Percentiles rank a stretch among this genome's conserved stretches.
Evolutionary conservation across 371 early-diverging fungal genomes (phyloP).

Genomic region (Mortierella sp.): DNA sequence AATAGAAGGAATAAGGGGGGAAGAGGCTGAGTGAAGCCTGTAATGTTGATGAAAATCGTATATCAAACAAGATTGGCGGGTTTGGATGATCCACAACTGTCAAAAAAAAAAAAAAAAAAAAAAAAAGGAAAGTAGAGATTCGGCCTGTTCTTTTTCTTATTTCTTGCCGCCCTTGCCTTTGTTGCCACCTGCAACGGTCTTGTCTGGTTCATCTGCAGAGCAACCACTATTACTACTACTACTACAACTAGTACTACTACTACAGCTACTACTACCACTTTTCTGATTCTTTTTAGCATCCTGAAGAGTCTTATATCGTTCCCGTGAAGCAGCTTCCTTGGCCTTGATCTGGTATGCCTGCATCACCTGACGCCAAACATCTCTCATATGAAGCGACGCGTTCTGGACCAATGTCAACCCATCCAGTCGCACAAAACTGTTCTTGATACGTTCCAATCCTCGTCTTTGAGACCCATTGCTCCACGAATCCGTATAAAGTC

Average conservation of each 20-base stretch:
- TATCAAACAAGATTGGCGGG: no score
- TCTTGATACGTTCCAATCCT: conserved; percentile 37
- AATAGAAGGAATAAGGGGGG: not conserved
- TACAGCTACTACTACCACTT: not conserved
- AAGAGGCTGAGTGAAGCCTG: no score
- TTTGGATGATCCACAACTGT: not conserved
- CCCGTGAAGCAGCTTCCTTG: not conserved
- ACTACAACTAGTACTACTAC: not conserved
- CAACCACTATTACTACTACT: not conserved
- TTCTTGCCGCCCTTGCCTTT: not conserved
- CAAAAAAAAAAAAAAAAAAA: conserved; percentile 5
- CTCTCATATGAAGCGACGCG: conserved; percentile 22
- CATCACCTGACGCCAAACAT: conserved; percentile 40
- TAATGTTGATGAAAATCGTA: no score
- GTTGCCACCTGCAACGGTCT: not conserved
- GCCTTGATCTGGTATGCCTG: conserved; percentile 28
- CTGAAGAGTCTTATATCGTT: not conserved
- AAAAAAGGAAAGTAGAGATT: not conserved
- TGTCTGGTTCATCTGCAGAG: not conserved
- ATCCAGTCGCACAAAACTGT: conserved; percentile 27
- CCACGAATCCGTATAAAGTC: conserved; percentile 35
- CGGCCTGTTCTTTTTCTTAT: not conserved
- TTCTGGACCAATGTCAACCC: conserved; percentile 22
- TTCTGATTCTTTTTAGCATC: not conserved
- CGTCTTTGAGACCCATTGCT: conserved; percentile 36